Evolutionary conservation across 371 early-diverging fungal species (phyloP).

Genomic region (Lichtheimia ramosa): DNA sequence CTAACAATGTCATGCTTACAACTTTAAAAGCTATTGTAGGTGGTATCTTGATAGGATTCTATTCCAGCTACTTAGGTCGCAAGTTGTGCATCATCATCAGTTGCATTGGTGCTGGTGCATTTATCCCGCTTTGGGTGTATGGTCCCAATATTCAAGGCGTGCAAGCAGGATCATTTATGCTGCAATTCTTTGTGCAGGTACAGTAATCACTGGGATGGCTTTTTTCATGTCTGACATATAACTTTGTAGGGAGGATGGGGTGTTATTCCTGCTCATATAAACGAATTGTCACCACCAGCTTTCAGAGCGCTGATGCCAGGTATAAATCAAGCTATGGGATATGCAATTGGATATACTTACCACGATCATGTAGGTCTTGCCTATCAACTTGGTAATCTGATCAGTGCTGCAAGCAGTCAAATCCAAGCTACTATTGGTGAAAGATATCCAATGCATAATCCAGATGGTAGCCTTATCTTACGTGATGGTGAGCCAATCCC

Average conservation of each 20-base stretch:
- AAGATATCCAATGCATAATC: slow-evolving; percentile 32
- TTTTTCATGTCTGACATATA: no score
- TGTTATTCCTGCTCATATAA: slow-evolving; percentile 66
- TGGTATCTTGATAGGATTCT: slow-evolving; percentile 64
- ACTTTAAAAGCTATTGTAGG: slow-evolving; percentile 41
- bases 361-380: slow-evolving; percentile 36
- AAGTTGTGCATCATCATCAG: slow-evolving; percentile 50
- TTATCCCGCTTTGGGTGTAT: slow-evolving; percentile 71
- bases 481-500: slow-evolving; percentile 49
- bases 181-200: slow-evolving; percentile 63
- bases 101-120: slow-evolving; percentile 53
- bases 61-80: slow-evolving; percentile 69
- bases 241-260: slow-evolving; percentile 2
- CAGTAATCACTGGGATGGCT: no score
- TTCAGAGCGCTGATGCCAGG: slow-evolving; percentile 68
- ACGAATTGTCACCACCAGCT: slow-evolving; percentile 66
- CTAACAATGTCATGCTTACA: no score
- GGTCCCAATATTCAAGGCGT: slow-evolving; percentile 48
- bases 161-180: slow-evolving; percentile 57
- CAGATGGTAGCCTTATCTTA: slow-evolving; percentile 29
- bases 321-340: neutral
- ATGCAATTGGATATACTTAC: neutral
- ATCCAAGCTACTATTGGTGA: slow-evolving; percentile 69
- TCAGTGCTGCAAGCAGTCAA: slow-evolving; percentile 66
- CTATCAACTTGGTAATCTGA: slow-evolving; percentile 72